Conservation (phyloP, 371 early-diverging fungal genomes). For the Mucor sp. region DNA sequence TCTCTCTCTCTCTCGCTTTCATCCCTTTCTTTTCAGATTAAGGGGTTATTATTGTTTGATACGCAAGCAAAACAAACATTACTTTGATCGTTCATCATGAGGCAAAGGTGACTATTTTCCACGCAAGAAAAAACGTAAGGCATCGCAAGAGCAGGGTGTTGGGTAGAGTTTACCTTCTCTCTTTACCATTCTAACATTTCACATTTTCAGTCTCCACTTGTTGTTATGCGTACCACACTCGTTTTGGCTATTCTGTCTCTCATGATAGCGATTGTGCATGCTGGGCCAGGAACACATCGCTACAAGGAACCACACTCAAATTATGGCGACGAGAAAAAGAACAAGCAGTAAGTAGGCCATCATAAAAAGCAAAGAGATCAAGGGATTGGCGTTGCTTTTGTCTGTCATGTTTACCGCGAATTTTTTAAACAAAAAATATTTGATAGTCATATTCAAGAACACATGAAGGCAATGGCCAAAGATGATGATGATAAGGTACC, state of each 20-base stretch:
- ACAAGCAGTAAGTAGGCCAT: slow-evolving; percentile 4
- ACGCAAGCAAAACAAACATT: background rate
- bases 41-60: background rate
- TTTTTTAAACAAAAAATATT: background rate
- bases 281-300: slow-evolving; percentile 6
- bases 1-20: background rate
- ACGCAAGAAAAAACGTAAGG: background rate
- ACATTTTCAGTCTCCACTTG: background rate
- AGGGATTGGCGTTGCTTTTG: background rate
- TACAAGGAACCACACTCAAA: slow-evolving; percentile 5
- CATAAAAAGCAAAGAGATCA: background rate
- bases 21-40: background rate
- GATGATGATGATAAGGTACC: slow-evolving; percentile 9
- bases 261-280: background rate
- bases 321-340: slow-evolving; percentile 7
- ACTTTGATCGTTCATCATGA: background rate
- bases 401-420: background rate
- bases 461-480: slow-evolving; percentile 32
- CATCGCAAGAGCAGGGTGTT: background rate
- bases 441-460: slow-evolving; percentile 41
- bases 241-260: background rate
- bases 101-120: background rate
- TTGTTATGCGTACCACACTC: background rate
- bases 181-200: background rate
- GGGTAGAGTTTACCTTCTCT: background rate